Evolutionary conservation across 306 rosid species (phyloP).

Genomic region (Rosa lucieae): DNA sequence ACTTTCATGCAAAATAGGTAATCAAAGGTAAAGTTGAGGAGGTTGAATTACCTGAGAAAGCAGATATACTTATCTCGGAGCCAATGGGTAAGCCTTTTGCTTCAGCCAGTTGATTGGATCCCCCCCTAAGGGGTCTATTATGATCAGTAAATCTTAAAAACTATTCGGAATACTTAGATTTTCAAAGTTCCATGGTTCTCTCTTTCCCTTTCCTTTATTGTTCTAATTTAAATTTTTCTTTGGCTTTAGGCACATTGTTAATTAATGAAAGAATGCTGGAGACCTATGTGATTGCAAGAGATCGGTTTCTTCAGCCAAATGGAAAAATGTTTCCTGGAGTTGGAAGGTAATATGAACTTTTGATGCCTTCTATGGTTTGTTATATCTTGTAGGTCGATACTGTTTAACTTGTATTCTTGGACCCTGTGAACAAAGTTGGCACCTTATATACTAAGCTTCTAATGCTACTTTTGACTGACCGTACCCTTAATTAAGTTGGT

Average conservation of each 20-base stretch:
- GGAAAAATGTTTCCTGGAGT: conserved; percentile 91
- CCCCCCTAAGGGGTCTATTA: background rate
- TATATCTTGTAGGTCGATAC: background rate
- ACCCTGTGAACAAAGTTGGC: conserved; percentile 10
- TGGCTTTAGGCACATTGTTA: conserved; percentile 71
- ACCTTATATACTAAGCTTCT: background rate
- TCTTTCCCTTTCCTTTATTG: background rate
- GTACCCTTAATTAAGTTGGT: background rate
- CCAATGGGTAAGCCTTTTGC: conserved; percentile 76
- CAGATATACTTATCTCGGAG: conserved; percentile 93
- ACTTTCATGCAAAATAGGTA: conserved; percentile 45
- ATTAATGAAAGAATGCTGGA: conserved; percentile 96
- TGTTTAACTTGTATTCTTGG: conserved; percentile 1
- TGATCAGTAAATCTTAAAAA: background rate
- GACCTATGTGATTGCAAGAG: conserved; percentile 95
- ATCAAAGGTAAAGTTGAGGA: conserved; percentile 94
- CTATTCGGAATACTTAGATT: conserved; percentile 1
- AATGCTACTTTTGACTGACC: background rate
- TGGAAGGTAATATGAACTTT: conserved; percentile 64
- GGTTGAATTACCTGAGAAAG: conserved; percentile 88
- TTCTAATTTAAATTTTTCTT: conserved; percentile 12
- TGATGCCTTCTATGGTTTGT: conserved; percentile 5
- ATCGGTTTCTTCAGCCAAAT: conserved; percentile 75
- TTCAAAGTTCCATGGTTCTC: background rate
- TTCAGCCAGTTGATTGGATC: background rate